Evolutionary conservation across 805 yeast genomes (phyloP).

Genomic region (Pichia pseudocactophila): DNA sequence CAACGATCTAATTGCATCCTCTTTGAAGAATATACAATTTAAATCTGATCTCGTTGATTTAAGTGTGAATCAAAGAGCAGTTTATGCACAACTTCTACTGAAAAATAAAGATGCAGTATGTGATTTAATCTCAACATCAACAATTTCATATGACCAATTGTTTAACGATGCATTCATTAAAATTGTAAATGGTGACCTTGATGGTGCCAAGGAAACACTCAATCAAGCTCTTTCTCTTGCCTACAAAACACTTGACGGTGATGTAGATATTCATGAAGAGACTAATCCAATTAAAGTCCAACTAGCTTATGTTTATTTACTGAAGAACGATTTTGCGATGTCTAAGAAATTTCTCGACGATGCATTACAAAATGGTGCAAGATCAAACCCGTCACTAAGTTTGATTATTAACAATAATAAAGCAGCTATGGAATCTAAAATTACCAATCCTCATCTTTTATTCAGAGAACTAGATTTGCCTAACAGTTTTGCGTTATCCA

Average conservation of each 20-base stretch:
- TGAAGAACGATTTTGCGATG: constrained; percentile 27
- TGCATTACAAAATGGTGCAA: constrained; percentile 19
- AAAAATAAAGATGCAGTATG: constrained; percentile 4
- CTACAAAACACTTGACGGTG: constrained; percentile 29
- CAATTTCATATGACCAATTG: constrained; percentile 42
- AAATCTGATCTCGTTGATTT: constrained; percentile 44
- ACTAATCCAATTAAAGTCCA: constrained; percentile 54
- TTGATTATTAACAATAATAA: constrained; percentile 29
- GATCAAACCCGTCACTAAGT: not conserved
- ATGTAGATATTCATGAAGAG: constrained; percentile 41
- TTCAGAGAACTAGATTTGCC: constrained; percentile 27
- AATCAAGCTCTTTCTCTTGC: constrained; percentile 38
- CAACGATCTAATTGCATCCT: constrained; percentile 26
- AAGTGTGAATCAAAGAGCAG: constrained; percentile 58
- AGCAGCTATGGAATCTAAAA: constrained; percentile 18
- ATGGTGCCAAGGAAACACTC: constrained; percentile 35
- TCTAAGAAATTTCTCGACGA: constrained; percentile 31
- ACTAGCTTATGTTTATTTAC: constrained; percentile 44
- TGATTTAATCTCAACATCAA: constrained; percentile 10
- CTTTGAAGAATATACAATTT: constrained; percentile 15
- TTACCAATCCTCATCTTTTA: constrained; percentile 18
- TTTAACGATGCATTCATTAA: constrained; percentile 52
- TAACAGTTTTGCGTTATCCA: constrained; percentile 18
- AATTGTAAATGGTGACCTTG: constrained; percentile 33
- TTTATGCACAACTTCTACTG: constrained; percentile 38